Evolutionary conservation across 176 grass and related monocot species (phyloP).

Genomic region (Tillandsia fasciculata): DNA sequence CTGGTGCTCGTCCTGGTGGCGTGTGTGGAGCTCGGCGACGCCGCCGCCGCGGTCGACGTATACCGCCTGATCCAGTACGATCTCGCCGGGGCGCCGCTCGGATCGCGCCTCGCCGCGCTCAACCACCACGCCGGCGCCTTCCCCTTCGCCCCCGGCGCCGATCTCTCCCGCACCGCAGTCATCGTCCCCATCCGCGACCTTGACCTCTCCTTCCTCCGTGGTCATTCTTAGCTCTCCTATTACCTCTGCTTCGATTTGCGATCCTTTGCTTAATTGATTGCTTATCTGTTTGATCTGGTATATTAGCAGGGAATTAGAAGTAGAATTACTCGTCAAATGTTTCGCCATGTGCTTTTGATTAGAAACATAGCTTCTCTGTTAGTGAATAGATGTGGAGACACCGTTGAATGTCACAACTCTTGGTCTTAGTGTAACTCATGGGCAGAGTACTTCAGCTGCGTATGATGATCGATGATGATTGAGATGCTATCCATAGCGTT

Average conservation of each 20-base stretch:
- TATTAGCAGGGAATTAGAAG: too few species aligned
- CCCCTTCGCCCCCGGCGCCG: conserved; percentile 46
- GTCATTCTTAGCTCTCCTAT: conserved; percentile 11
- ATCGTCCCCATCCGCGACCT: conserved; percentile 69
- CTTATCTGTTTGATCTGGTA: not conserved
- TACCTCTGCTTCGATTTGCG: too few species aligned
- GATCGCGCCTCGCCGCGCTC: conserved; percentile 53
- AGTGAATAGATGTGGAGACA: too few species aligned
- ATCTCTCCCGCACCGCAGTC: conserved; percentile 82
- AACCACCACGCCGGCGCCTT: conserved; percentile 61
- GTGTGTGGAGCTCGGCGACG: conserved; percentile 80
- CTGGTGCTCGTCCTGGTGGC: conserved; percentile 68
- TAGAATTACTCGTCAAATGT: too few species aligned
- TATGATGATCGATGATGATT: too few species aligned
- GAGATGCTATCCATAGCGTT: too few species aligned
- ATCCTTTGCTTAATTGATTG: not conserved
- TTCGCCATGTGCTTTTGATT: too few species aligned
- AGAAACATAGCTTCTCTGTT: too few species aligned
- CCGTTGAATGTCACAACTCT: too few species aligned
- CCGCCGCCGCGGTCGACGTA: conserved; percentile 73
- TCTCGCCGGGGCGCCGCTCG: conserved; percentile 54
- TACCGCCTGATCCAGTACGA: conserved; percentile 98
- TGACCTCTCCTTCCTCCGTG: conserved; percentile 69
- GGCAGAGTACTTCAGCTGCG: too few species aligned
- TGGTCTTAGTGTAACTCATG: too few species aligned